Percentiles rank a stretch among this genome's conserved stretches.
Conservation (phyloP, 371 early-diverging fungal species). For the Rhizopus arrhizus region DNA sequence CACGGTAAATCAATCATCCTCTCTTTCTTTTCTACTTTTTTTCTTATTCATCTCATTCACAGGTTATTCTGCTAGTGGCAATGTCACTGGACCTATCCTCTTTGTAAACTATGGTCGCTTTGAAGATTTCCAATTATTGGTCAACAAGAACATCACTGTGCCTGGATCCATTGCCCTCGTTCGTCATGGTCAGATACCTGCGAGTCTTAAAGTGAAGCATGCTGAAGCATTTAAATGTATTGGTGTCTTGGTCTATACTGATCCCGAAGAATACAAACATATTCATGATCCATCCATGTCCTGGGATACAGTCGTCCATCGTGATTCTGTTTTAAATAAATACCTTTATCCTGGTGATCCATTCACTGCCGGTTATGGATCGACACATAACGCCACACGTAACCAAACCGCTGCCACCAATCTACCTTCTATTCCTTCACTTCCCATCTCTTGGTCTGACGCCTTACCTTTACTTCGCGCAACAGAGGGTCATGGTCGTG, state of each 20-base stretch:
- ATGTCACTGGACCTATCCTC: conserved; percentile 61
- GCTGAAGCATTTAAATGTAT: conserved; percentile 62
- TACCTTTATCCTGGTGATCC: conserved; percentile 66
- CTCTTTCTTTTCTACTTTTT: not conserved
- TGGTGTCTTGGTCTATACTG: conserved; percentile 65
- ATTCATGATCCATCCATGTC: conserved; percentile 1
- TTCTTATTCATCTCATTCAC: not conserved
- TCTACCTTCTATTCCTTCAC: conserved; percentile 64
- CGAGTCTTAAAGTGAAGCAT: conserved; percentile 64
- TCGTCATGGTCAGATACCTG: conserved; percentile 61
- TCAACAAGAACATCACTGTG: conserved; percentile 38
- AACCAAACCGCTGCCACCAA: conserved; percentile 36
- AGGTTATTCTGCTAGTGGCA: conserved; percentile 64
- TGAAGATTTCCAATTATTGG: conserved; percentile 60
- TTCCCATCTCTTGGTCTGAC: conserved; percentile 69
- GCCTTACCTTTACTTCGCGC: conserved; percentile 61
- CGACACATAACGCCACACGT: conserved; percentile 55
- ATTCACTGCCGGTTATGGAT: conserved; percentile 64
- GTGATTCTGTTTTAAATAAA: conserved; percentile 62
- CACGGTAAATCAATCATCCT: conserved; percentile 42
- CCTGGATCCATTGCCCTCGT: conserved; percentile 61
- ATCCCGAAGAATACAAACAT: conserved; percentile 52
- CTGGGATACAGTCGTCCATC: conserved; percentile 42
- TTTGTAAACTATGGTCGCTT: conserved; percentile 69
- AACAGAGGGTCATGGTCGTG: conserved; percentile 49